Evolutionary conservation across 805 yeast species (phyloP), one percentile per base, ranked within the genome.

Genomic region (Ogataea glucozyma): DNA sequence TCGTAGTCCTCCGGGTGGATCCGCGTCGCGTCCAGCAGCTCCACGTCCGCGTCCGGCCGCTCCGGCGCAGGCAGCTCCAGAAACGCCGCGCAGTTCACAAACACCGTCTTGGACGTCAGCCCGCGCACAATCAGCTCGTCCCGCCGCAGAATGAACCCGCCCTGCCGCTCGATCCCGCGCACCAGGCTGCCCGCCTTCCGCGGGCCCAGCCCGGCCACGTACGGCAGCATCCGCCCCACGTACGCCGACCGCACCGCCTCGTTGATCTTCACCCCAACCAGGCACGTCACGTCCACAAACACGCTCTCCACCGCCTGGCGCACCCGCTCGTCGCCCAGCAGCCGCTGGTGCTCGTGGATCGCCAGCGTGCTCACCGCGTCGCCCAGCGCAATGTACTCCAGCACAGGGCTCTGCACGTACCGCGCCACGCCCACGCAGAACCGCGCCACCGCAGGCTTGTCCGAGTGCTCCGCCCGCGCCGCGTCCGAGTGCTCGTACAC

Each of bases 1-100:
- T 88, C 96, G 62, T 93, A 93, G 67, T 93, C 99, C 65, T 93
- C 98, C 6, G 98, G 98, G 57, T 93, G 99, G 35, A 93, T 89
- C 68, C 99, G 79, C 0, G 99, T 93, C 38, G 93, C 90, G 64
- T 93, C 99, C 53, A 93, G 73, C 31, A 85, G 72, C 57, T 91
- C 97, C 26, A 84, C 76, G n/a, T 78, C 69, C 45, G 81, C 82
- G 36, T 76, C 73, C 27, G 67, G 71, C 33, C 80, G 71, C 43
- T 78, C 85, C 19, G 65, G 65, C 50, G 71, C 73, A 1, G 88
- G 93, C 45, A 93, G 84, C 56, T 81, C 81, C 58, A 93, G 68
- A 70, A 93, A 93, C 17, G 95, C 85, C 0, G 97, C 86, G 63
- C 97, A 88, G 63, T 93, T 93, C 71, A 90, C 77, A 65, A 93